Conservation (phyloP, 371 early-diverging fungal species). For the Capniomyces stellatus region DNA sequence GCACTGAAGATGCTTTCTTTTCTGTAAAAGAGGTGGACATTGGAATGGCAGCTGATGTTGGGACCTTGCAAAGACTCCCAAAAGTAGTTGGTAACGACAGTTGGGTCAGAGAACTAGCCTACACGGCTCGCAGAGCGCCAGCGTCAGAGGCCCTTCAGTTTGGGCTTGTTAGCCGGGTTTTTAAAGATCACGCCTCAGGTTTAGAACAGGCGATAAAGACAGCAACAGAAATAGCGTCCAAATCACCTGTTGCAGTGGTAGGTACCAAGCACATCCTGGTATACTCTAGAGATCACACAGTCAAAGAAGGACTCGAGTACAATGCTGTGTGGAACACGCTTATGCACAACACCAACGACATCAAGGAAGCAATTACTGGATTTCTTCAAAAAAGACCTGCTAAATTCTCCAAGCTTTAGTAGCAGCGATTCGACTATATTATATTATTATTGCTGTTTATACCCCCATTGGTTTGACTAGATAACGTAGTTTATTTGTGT, state of each 20-base stretch:
- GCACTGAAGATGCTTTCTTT: slow-evolving; percentile 59
- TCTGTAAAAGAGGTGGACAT: slow-evolving; percentile 82
- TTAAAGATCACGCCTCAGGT: slow-evolving; percentile 32
- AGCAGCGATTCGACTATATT: too few species aligned
- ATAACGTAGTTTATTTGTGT: too few species aligned
- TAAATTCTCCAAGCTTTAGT: background rate
- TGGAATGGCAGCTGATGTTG: slow-evolving; percentile 74
- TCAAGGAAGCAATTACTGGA: background rate
- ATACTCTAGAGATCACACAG: slow-evolving; percentile 77
- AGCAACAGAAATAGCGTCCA: slow-evolving; percentile 60
- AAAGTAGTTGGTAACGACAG: slow-evolving; percentile 82
- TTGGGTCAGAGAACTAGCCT: slow-evolving; percentile 75
- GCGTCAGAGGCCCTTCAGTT: slow-evolving; percentile 54
- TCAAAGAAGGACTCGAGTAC: slow-evolving; percentile 72
- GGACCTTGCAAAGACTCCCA: slow-evolving; percentile 83
- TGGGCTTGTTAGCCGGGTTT: slow-evolving; percentile 59
- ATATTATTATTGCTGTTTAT: too few species aligned
- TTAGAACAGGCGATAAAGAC: slow-evolving; percentile 31
- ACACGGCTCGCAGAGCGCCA: slow-evolving; percentile 58
- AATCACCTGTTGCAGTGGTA: slow-evolving; percentile 72
- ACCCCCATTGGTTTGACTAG: too few species aligned
- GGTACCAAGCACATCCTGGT: slow-evolving; percentile 83
- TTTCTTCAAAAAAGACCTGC: background rate
- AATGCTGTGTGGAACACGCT: slow-evolving; percentile 73
- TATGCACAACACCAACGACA: slow-evolving; percentile 49